Evolutionary conservation across 108 stramenopile genomes (phyloP), one percentile per base, ranked within the genome.

Genomic region (Nitzschia sp.): DNA sequence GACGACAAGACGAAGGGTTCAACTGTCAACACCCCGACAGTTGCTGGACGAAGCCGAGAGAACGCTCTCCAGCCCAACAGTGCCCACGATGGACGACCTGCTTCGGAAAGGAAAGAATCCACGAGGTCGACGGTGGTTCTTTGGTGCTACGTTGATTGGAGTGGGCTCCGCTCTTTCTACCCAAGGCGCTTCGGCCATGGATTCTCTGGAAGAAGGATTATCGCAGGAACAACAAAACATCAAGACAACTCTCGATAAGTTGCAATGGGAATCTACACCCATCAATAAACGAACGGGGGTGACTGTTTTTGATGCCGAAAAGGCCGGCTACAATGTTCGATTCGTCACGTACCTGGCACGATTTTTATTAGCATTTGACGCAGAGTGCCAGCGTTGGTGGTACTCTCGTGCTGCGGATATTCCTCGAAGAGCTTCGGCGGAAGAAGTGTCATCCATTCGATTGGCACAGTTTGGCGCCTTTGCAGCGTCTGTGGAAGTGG

Each of bases 311-410:
- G 88, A 94, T 66, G 87, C 90, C 17, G 93, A 94, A 80, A 54
- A 71, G 57, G 79, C 73, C 32, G 84, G 84, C 26, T 94, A 91
- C 79, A 87, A 88, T 68, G 66, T 91, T 33, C 72, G 59, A 33
- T 94, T 94, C 49, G 79, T 94, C 15, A 91, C 93, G 18, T 94
- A 94, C 63, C 68, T 94, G 19, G 65, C 87, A 9, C 82, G 93
- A 23, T 91, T 94, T 59, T 64, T 94, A 4, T 67, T 94, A 3
- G 77, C 72, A 0, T 91, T 89, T 71, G 93, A 94, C 75, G 59
- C 68, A n/a, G 80, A 84, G 42, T 94, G 93, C 63, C 88, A 89
- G 57, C 38, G 51, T 9, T 94, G 88, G 85, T 94, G 89, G 88
- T 89, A 86, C 45, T 54, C 78, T 9, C 77, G 75, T 42, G 90